Conservation (phyloP, 2,329 filamentous ascomycete species). For the Gaeumannomyces tritici region DNA sequence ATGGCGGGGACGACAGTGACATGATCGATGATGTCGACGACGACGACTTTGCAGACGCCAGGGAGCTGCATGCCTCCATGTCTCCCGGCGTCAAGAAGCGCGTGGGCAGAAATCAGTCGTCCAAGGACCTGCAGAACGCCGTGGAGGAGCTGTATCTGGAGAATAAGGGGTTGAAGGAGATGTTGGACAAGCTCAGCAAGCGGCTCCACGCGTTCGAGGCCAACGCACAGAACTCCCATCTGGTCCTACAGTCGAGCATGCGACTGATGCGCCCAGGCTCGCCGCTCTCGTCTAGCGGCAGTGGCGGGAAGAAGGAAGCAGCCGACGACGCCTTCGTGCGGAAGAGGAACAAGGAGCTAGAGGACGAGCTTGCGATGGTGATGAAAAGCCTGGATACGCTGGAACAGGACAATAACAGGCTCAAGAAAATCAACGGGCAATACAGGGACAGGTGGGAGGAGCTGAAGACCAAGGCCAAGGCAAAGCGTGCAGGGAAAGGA, state of each 20-base stretch:
- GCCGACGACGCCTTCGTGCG: conserved; percentile 32
- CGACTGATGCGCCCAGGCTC: conserved; percentile 50
- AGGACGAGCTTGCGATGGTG: conserved; percentile 51
- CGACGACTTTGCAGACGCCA: conserved; percentile 85
- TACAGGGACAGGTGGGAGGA: conserved; percentile 54
- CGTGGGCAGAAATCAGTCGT: conserved; percentile 27
- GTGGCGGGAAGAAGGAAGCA: conserved; percentile 12
- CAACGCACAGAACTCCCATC: conserved; percentile 77
- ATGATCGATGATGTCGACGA: conserved; percentile 48
- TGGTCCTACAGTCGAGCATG: conserved; percentile 78
- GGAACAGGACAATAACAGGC: conserved; percentile 50
- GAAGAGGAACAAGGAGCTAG: conserved; percentile 51
- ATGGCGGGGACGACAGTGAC: conserved; percentile 28
- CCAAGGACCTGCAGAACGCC: conserved; percentile 50
- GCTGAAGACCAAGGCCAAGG: conserved; percentile 52
- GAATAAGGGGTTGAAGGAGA: conserved; percentile 75
- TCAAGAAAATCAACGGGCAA: conserved; percentile 45
- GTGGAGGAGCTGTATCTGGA: conserved; percentile 84
- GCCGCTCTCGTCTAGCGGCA: conserved; percentile 26
- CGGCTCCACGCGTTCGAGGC: conserved; percentile 90
- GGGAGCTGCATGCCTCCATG: conserved; percentile 48
- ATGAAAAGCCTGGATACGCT: conserved; percentile 54
- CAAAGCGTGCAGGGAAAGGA: conserved; percentile 35
- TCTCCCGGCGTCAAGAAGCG: conserved; percentile 31
- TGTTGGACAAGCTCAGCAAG: conserved; percentile 77